phyloP scores from a whole-genome alignment of 2,329 filamentous ascomycete genomes.

The Penicillium expansum region DNA sequence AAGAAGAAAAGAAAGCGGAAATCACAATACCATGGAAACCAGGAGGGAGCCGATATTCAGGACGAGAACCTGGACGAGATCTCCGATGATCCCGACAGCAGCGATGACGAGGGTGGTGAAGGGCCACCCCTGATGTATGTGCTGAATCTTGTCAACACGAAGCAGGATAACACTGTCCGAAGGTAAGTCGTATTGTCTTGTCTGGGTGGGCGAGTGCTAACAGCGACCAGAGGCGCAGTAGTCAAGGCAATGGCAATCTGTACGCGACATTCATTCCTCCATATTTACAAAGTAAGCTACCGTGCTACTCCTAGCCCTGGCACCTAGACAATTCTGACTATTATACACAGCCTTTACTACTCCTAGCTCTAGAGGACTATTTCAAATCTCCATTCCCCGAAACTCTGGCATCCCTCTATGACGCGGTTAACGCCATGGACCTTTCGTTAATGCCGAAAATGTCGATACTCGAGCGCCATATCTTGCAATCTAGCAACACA shows the following conservation, averaged over 20 bases:
- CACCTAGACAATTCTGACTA: conserved; percentile 10
- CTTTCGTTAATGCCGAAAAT: conserved; percentile 87
- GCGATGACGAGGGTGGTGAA: conserved; percentile 67
- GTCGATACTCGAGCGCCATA: conserved; percentile 76
- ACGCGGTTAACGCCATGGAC: conserved; percentile 95
- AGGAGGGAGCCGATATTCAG: conserved; percentile 49
- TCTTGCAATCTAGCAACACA: conserved; percentile 85
- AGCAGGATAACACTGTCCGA: conserved; percentile 89
- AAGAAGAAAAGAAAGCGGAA: conserved; percentile 46
- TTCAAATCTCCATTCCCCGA: conserved; percentile 88
- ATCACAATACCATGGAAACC: conserved; percentile 42
- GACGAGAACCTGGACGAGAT: conserved; percentile 50
- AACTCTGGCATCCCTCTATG: conserved; percentile 82
- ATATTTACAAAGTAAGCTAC: conserved; percentile 84
- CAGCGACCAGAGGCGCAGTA: conserved; percentile 68
- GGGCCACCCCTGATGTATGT: conserved; percentile 95
- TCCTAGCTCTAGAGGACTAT: conserved; percentile 92
- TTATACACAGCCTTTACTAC: conserved; percentile 67
- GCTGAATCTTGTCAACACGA: conserved; percentile 95
- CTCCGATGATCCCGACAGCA: conserved; percentile 47
- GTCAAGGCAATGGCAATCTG: conserved; percentile 99
- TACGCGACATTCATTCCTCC: conserved; percentile 92
- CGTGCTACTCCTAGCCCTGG: conserved; percentile 35
- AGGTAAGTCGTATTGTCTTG: conserved; percentile 44
- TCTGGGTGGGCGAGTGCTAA: conserved; percentile 4